These are phyloP conservation scores for Chaetomium cochliodes DNA, from an alignment of 495 filamentous ascomycete species.

Conservation along the genomic window DNA sequence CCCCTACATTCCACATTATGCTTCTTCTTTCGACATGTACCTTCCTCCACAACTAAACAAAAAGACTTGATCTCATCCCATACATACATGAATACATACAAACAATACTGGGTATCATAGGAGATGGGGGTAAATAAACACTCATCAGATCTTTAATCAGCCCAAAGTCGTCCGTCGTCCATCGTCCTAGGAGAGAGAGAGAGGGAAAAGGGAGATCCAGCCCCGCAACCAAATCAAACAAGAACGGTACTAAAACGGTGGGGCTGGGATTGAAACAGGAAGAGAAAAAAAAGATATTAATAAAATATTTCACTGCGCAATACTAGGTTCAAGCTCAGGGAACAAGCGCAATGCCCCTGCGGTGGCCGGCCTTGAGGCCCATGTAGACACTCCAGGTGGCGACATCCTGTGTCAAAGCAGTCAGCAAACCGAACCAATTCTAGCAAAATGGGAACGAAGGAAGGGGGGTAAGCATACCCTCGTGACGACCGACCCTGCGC, in stretches of 20 bases:
- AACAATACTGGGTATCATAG: slow-evolving; percentile 28
- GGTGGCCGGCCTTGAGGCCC: slow-evolving; percentile 33
- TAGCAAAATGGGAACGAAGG: background rate
- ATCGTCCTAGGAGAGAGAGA: slow-evolving; percentile 6
- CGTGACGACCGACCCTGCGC: slow-evolving; percentile 84
- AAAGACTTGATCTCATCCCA: background rate
- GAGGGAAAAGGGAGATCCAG: background rate
- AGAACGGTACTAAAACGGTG: slow-evolving; percentile 1
- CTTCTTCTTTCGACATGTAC: background rate
- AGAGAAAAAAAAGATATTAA: background rate
- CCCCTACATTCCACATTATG: background rate
- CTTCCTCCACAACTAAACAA: background rate
- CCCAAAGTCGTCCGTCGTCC: background rate
- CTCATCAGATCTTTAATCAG: slow-evolving; percentile 7
- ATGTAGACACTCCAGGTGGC: slow-evolving; percentile 36
- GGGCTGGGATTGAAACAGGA: background rate
- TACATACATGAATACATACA: slow-evolving; percentile 12
- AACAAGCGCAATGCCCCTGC: slow-evolving; percentile 30
- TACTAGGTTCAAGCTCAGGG: background rate
- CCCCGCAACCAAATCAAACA: background rate
- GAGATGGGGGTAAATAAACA: slow-evolving; percentile 11
- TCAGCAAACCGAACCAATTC: background rate
- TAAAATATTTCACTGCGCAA: background rate
- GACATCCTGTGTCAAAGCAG: slow-evolving; percentile 32
- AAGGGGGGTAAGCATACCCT: slow-evolving; percentile 56